Base-by-base conservation (phyloP, 2,329 filamentous ascomycete species). In the Bipolaris oryzae region DNA sequence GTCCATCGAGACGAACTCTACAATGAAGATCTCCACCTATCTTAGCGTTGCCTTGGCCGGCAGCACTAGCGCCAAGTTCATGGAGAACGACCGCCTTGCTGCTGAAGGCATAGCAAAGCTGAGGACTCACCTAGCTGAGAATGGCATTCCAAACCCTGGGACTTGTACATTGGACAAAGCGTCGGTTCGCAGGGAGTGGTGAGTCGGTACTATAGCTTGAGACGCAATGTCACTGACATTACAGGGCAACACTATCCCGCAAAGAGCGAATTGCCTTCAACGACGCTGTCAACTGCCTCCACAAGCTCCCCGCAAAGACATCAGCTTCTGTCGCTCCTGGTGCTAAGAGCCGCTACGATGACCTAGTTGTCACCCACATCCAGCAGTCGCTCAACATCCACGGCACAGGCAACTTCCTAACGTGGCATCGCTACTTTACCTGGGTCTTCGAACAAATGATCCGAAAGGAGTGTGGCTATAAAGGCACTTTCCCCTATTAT, bases 401-500 rank as follows among this genome's bases (percentile, higher is more conserved):
- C 39, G 67, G 69, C 18, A 73, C 68, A 9, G 69, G 62, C 7
- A 72, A 69, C 53, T 73, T 73, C 34, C 57, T 73, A 3, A 42
- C 60, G 16, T 79, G 77, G 76, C 77, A 79, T 59, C 69, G 77
- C n/a, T 77, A 78, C 60, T 78, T 74, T 58, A 73, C 70, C 10
- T 75, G 79, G 69, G 58, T 69, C 0, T 79, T 76, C 58, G 77
- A 80, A 52, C 64, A 76, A 37, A 76, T 74, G 3, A 69, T 80
- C 1, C 71, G 66, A 5, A 66, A 74, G 5, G 77, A 79, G 53
- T 80, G 78, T 53, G 76, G 75, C 48, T 80, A 78, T 57, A 70
- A 62, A 5, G 77, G 75, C 50, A 71, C 71, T 50, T 72, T 76
- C 38, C 78, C 78, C 1, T 84, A 83, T 72, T 81, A 80, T 74